Base-by-base conservation (phyloP, 495 filamentous ascomycete species). In the Staphylotrichum longicolle region DNA sequence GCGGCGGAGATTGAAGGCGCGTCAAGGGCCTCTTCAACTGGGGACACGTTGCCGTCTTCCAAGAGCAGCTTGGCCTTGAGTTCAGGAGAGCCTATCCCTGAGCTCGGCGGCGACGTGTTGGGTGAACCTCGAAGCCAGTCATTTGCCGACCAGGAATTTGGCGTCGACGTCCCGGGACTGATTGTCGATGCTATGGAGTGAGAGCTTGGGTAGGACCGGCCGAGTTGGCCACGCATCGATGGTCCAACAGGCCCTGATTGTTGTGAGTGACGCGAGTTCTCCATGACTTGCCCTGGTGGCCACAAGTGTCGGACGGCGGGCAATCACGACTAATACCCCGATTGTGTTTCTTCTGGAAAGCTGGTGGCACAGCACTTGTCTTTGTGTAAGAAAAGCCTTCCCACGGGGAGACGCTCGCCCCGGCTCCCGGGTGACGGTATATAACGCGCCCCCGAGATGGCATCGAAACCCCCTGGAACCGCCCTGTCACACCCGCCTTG, bases 21-120 rank as follows among this genome's bases (percentile, higher is more conserved):
- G 4, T 51, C 57, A 3, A 52, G 20, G 10, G 58, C 35, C 20
- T 45, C 61, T 0, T 52, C 40, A 2, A 61, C 56, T 10, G 63
- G 54, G 15, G 68, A 63, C 11, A 52, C 12, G 2, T 46, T 54
- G 32, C 45, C 44, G 39, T 64, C 57, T 9, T 66, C 60, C 1
- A 34, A 7, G 8, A 57, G 37, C 32, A n/a, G 42, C 15, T 61
- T 61, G 1, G 66, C 41, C 49, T 67, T 63, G 34, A 68, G 61
- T 9, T 68, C 61, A 0, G 70, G 70, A 4, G 70, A 72, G 9
- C 55, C 63, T 27, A 62, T 30, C 7, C 60, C 51, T 5, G 68
- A 66, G 37, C 63, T 70, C 14, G 68, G 63, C 20, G 69, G 69
- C 3, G 69, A 68, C 0, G 69, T 70, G 35, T 70, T 59, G 14